Conservation (phyloP, 345 rosid species). For the Aegle marmelos region DNA sequence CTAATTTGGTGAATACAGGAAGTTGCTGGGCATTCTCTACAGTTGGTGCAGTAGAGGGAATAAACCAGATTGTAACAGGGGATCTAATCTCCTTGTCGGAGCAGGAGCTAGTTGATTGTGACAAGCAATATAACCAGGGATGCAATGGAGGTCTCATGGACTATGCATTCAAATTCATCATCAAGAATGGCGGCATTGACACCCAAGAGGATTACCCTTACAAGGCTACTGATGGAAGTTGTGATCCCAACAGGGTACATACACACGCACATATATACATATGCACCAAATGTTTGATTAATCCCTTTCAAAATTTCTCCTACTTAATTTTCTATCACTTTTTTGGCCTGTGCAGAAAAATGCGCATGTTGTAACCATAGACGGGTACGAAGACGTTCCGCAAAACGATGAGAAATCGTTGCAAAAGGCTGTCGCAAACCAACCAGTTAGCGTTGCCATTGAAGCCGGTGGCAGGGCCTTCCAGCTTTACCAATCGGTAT, state of each 20-base stretch:
- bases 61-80: slow-evolving; percentile 71
- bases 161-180: slow-evolving; percentile 62
- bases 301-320: not conserved
- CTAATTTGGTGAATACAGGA: slow-evolving; percentile 34
- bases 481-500: slow-evolving; percentile 57
- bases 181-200: slow-evolving; percentile 64
- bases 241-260: slow-evolving; percentile 53
- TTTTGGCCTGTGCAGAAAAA: slow-evolving; percentile 43
- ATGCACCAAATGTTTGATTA: not conserved
- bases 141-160: slow-evolving; percentile 87
- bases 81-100: slow-evolving; percentile 57
- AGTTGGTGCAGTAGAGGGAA: slow-evolving; percentile 71
- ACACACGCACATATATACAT: no score
- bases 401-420: slow-evolving; percentile 58
- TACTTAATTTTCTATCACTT: not conserved
- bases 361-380: slow-evolving; percentile 65
- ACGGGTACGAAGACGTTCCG: slow-evolving; percentile 69
- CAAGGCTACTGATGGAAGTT: slow-evolving; percentile 35
- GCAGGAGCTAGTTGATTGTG: slow-evolving; percentile 82
- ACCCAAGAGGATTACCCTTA: slow-evolving; percentile 70
- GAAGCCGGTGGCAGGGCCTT: slow-evolving; percentile 68
- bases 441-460: slow-evolving; percentile 73
- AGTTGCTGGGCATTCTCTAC: slow-evolving; percentile 92
- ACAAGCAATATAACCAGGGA: slow-evolving; percentile 51
- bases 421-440: slow-evolving; percentile 68